Evolutionary conservation across 768 basidiomycete genomes (phyloP).

Genomic region (Tylopilus plumbeoviolaceoides): DNA sequence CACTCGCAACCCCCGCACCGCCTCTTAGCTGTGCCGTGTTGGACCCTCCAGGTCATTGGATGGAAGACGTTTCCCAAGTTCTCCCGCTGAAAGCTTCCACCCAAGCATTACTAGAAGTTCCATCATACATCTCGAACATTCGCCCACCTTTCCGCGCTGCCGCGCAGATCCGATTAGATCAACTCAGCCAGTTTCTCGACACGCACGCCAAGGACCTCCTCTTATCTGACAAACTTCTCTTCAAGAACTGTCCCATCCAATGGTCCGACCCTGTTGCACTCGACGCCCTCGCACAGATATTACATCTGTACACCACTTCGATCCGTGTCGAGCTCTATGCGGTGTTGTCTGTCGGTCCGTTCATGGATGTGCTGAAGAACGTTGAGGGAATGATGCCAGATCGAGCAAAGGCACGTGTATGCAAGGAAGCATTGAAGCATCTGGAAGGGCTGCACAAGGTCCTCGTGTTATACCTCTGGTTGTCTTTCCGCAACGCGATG

Average conservation of each 20-base stretch:
- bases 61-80: constrained; percentile 29
- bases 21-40: constrained; percentile 54
- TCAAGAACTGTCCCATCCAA: constrained; percentile 35
- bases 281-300: constrained; percentile 16
- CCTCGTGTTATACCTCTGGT: constrained; percentile 81
- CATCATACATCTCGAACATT: constrained; percentile 43
- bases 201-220: constrained; percentile 34
- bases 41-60: constrained; percentile 24
- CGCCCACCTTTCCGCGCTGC: constrained; percentile 42
- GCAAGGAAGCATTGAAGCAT: constrained; percentile 18
- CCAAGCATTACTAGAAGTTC: constrained; percentile 44
- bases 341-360: constrained; percentile 19
- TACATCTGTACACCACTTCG: constrained; percentile 33
- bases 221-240: constrained; percentile 40
- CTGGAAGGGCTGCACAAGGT: constrained; percentile 79
- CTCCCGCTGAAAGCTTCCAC: constrained; percentile 44
- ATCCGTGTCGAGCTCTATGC: constrained; percentile 22
- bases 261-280: constrained; percentile 21
- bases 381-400: constrained; percentile 26
- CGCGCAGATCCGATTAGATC: constrained; percentile 19
- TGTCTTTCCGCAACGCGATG: constrained; percentile 64
- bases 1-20: constrained; percentile 49
- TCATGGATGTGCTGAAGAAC: constrained; percentile 15
- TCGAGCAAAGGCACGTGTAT: not conserved
- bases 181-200: constrained; percentile 44